These are phyloP conservation scores for Penicillium flavigenum DNA, from an alignment of 495 filamentous ascomycete genomes.

Conservation along the genomic window DNA sequence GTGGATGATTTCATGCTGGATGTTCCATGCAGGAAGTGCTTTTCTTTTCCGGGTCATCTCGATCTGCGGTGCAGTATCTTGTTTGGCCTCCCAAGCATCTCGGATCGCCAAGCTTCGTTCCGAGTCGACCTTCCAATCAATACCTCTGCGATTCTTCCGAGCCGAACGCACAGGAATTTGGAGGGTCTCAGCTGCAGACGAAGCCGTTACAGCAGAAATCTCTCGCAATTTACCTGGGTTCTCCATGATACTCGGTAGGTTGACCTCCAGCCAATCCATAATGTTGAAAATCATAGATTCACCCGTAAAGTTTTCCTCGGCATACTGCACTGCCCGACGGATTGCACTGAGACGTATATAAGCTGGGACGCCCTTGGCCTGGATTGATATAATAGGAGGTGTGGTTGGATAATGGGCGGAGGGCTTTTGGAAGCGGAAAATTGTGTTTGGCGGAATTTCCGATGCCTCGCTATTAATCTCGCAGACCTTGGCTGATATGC, in stretches of 20 bases:
- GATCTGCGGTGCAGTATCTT: slow-evolving; percentile 58
- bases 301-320: slow-evolving; percentile 65
- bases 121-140: slow-evolving; percentile 39
- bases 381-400: slow-evolving; percentile 71
- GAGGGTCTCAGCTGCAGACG: slow-evolving; percentile 26
- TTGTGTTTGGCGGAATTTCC: slow-evolving; percentile 34
- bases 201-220: slow-evolving; percentile 62
- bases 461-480: slow-evolving; percentile 57
- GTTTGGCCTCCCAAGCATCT: slow-evolving; percentile 54
- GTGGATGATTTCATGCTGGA: slow-evolving; percentile 69
- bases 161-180: slow-evolving; percentile 50
- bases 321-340: slow-evolving; percentile 69
- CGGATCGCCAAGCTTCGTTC: slow-evolving; percentile 44
- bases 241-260: slow-evolving; percentile 72
- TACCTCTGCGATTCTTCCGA: slow-evolving; percentile 44
- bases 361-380: slow-evolving; percentile 68
- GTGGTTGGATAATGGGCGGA: slow-evolving; percentile 65
- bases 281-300: slow-evolving; percentile 88
- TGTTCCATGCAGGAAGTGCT: slow-evolving; percentile 83
- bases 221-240: slow-evolving; percentile 79
- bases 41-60: slow-evolving; percentile 68
- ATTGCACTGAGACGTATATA: slow-evolving; percentile 91
- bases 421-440: slow-evolving; percentile 54
- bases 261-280: slow-evolving; percentile 82
- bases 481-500: slow-evolving; percentile 57